Base-by-base conservation (phyloP, 129 eudicot genomes). In the Artemisia argyi region DNA sequence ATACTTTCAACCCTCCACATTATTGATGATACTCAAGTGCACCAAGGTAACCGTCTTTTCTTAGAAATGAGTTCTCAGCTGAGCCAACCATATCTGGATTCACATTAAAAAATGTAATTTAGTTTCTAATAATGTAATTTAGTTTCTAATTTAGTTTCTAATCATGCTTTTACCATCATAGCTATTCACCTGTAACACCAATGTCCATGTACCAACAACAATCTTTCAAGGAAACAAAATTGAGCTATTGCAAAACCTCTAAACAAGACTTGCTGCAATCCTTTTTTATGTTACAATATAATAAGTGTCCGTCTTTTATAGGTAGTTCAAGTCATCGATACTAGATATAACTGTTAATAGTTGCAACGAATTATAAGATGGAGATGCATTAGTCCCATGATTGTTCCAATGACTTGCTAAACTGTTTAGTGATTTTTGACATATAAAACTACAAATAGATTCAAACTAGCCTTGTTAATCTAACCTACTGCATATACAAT, bases 31-130 rank as follows among this genome's bases (percentile, higher is more conserved):
- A 94, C 89, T 94, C 98, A 73, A 94, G 83, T 61, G 98, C 97
- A 68, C 98, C 98, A 61, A 94, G 97, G 79, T 94, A 94, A 15
- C 98, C 98, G 73, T 94, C 98, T 84, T 94, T 94, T 89, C 98
- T 90, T 12, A 97, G 98, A 76, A 94, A 94, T 22, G 98, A 90
- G 73, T 90, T 94, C 79, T 87, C 96, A 1, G 98, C 97, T 7
- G 93, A n/a, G n/a, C n/a, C n/a, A n/a, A n/a, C 96, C 99, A 95
- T 81, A 95, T 88, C 99, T 95, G 94, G 79, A 80, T 26, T 68
- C 35, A 56, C n/a, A 11, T 17, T 55, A 13, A 16, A 7, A 63
- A 39, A 47, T 11, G 48, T 32, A 8, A 11, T 47, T 35, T 7
- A 47, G 20, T 28, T 22, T 78, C 32, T 69, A 70, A 24, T 7